Base-by-base conservation (phyloP, 2,329 filamentous ascomycete species). In the Fusarium torreyae region DNA sequence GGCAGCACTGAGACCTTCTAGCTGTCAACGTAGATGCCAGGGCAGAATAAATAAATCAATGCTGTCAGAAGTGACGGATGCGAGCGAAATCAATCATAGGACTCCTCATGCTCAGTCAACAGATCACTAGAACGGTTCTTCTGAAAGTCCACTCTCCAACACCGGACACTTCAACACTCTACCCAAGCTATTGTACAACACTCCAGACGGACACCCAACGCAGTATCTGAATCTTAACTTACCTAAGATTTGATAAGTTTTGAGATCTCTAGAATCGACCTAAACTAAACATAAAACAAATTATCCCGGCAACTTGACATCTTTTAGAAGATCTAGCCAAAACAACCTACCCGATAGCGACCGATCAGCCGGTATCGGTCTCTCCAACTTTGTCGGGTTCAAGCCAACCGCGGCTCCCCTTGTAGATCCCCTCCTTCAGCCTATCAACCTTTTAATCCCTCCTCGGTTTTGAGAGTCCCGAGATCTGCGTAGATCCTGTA, bases 341-440 rank as follows among this genome's bases (percentile, higher is more conserved):
- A 55, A 39, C 22, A 9, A 20, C 18, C 13, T 24, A 31, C 28
- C 28, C 28, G 28, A 31, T 31, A 31, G 28, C 10, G 28, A 13
- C 14, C 7, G 18, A 2, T 13, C n/a, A 24, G 31, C 51, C 44
- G 49, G 44, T 49, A 52, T 69, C 66, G 66, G 66, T 34, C 38
- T 39, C n/a, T 42, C 56, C 61, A 61, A 34, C 18, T 31, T 6
- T 50, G 20, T 33, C 33, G n/a, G 33, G 44, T 45, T 57, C 45
- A 22, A 34, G 45, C 18, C 45, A 18, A 15, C 34, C 20, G 7
- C 15, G 52, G 17, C 26, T 49, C 39, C 20, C 9, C 10, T 22
- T 52, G 49, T 64, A 39, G 48, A 68, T 68, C 58, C 9, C 22
- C 45, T 44, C 39, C 53, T 46, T 26, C 11, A 49, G 50, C 15